Conservation (phyloP, 2,329 filamentous ascomycete species). For the Penicillium crustosum region DNA sequence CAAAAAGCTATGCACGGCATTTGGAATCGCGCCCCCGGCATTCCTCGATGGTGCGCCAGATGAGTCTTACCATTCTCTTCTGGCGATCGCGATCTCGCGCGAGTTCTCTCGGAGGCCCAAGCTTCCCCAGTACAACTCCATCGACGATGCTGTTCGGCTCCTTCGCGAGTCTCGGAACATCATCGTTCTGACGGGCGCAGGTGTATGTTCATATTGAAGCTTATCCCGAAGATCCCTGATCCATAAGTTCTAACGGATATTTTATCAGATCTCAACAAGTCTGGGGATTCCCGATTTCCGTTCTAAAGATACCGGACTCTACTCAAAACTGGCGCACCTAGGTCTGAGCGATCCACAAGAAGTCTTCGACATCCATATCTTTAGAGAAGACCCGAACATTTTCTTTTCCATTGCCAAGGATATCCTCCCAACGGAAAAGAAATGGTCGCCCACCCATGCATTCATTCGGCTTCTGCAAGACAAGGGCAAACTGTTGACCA, state of each 20-base stretch:
- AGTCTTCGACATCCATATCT: conserved; percentile 88
- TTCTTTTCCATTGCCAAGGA: conserved; percentile 93
- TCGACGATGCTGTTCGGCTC: conserved; percentile 82
- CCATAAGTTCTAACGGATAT: not conserved
- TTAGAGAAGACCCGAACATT: conserved; percentile 79
- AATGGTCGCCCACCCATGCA: conserved; percentile 86
- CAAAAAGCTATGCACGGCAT: conserved; percentile 82
- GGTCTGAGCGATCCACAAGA: conserved; percentile 84
- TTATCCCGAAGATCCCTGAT: not conserved
- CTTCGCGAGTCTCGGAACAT: conserved; percentile 76
- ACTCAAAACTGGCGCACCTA: conserved; percentile 76
- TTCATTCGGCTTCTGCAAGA: conserved; percentile 90
- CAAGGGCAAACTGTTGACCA: conserved; percentile 85
- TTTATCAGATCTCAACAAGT: conserved; percentile 75
- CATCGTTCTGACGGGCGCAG: conserved; percentile 89
- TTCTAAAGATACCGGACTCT: conserved; percentile 88
- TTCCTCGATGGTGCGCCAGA: conserved; percentile 74
- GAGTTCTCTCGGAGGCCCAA: conserved; percentile 82
- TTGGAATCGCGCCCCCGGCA: conserved; percentile 70
- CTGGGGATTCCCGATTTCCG: conserved; percentile 96
- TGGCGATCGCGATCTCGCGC: conserved; percentile 74
- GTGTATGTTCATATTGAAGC: conserved; percentile 45
- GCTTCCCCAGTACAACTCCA: conserved; percentile 73
- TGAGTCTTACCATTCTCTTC: conserved; percentile 69
- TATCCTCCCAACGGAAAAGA: conserved; percentile 76